Evolutionary conservation across 2,329 filamentous ascomycete genomes (phyloP).

Genomic region (Colletotrichum paranaense): DNA sequence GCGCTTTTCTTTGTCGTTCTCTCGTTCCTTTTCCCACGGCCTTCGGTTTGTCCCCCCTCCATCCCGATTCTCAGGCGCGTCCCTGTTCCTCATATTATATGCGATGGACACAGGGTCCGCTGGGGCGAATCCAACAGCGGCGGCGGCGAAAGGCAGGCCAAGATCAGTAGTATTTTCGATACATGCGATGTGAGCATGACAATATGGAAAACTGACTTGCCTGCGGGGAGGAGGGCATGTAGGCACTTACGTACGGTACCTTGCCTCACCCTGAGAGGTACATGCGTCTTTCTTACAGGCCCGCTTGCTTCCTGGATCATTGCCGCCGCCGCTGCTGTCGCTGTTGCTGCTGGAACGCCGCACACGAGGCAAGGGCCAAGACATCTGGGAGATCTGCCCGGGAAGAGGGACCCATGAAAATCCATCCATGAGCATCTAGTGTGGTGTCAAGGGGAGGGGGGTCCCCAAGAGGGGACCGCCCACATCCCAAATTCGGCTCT

Average conservation of each 20-base stretch:
- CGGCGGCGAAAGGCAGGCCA: conserved; percentile 8
- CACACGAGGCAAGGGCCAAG: conserved; percentile 32
- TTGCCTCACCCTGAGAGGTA: conserved; percentile 6
- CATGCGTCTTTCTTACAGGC: neutral
- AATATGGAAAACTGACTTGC: neutral
- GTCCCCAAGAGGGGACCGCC: conserved; percentile 30
- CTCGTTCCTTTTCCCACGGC: neutral
- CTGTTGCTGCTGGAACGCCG: conserved; percentile 5
- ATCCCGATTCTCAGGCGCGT: neutral
- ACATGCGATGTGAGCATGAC: conserved; percentile 1
- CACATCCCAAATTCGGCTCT: conserved; percentile 33
- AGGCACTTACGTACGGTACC: conserved; percentile 4
- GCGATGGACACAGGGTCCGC: conserved; percentile 19
- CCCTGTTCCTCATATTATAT: conserved; percentile 20
- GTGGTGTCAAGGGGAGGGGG: conserved; percentile 1
- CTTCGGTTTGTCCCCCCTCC: neutral
- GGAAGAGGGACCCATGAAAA: conserved; percentile 27
- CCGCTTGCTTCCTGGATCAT: conserved; percentile 9
- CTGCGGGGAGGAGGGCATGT: conserved; percentile 3
- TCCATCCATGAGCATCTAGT: conserved; percentile 15
- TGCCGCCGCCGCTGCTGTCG: neutral
- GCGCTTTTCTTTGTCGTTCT: conserved; percentile 10
- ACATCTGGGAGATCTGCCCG: conserved; percentile 36
- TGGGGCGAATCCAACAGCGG: neutral
- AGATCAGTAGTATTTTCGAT: conserved; percentile 17